A percentile compares a stretch with the other conserved stretches of the same genome.
phyloP scores from a whole-genome alignment of 1,284 basidiomycete genomes.

The Limonomyces culmigenus region DNA sequence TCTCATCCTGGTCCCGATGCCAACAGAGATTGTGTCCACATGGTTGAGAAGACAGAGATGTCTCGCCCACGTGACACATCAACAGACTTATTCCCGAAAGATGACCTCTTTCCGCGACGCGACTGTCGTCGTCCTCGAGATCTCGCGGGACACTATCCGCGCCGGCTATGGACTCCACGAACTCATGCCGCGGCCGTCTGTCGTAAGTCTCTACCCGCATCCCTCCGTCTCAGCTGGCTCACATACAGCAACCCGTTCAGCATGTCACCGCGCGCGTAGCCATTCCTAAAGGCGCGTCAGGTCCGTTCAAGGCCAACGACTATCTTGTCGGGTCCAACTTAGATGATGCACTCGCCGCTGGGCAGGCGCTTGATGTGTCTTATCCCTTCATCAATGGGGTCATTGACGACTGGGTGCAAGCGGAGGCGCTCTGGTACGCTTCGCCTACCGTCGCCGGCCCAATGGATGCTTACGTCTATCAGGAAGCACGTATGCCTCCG shows the following conservation, averaged over 20 bases:
- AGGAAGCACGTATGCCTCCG: conserved; percentile 74
- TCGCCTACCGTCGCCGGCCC: background rate
- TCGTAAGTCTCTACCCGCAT: conserved; percentile 30
- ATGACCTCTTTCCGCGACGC: conserved; percentile 60
- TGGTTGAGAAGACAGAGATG: no score
- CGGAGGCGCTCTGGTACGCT: conserved; percentile 78
- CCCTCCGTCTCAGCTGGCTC: conserved; percentile 2
- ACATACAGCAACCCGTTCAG: conserved; percentile 18
- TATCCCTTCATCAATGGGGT: conserved; percentile 76
- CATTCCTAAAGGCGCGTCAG: conserved; percentile 21
- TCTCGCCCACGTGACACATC: no score
- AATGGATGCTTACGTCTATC: conserved; percentile 2
- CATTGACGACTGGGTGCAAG: conserved; percentile 75
- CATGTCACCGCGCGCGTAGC: conserved; percentile 65
- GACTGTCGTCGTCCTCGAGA: conserved; percentile 69
- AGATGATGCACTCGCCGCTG: conserved; percentile 60
- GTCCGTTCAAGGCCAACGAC: conserved; percentile 38
- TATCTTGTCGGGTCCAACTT: conserved; percentile 77
- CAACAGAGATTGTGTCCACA: no score
- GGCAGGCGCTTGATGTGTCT: conserved; percentile 55
- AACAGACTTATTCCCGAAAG: no score
- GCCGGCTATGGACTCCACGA: conserved; percentile 74
- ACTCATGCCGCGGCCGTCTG: conserved; percentile 54
- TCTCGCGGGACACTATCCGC: conserved; percentile 49
- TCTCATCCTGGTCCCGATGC: no score